phyloP scores from a whole-genome alignment of 345 rosid species.

The Bruguiera parviflora region DNA sequence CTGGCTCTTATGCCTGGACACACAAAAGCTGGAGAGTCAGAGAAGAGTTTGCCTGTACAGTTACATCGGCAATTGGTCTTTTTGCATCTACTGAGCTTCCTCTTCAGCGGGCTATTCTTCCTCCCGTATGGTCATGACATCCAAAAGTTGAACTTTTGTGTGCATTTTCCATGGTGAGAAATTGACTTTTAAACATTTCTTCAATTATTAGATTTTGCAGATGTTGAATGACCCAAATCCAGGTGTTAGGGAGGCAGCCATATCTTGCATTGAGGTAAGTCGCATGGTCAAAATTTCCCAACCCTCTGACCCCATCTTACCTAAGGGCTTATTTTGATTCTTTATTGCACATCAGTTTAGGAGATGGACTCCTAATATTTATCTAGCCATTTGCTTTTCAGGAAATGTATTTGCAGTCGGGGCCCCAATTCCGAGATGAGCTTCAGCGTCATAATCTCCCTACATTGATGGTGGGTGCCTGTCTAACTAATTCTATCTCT shows the following conservation, averaged over 20 bases:
- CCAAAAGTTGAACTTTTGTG: background rate
- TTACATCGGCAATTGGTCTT: slow-evolving; percentile 86
- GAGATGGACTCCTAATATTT: slow-evolving; percentile 3
- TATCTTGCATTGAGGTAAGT: slow-evolving; percentile 85
- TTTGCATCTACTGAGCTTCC: slow-evolving; percentile 93
- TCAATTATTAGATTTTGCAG: slow-evolving; percentile 68
- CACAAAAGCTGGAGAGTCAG: slow-evolving; percentile 97
- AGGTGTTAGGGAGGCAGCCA: slow-evolving; percentile 88
- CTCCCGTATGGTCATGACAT: slow-evolving; percentile 54
- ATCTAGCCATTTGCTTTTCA: slow-evolving; percentile 34
- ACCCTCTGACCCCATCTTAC: too few species aligned
- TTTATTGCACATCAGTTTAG: background rate
- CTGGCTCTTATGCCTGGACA: slow-evolving; percentile 94
- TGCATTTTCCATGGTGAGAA: background rate
- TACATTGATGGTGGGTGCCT: slow-evolving; percentile 57
- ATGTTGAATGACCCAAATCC: slow-evolving; percentile 87
- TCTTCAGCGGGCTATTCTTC: slow-evolving; percentile 92
- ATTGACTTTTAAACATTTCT: slow-evolving; percentile 8
- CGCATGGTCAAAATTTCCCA: background rate
- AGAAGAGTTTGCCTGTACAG: slow-evolving; percentile 94
- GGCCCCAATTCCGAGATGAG: slow-evolving; percentile 93
- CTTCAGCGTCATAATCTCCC: slow-evolving; percentile 94
- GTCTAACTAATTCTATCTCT: slow-evolving; percentile 14
- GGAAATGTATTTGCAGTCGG: slow-evolving; percentile 94
- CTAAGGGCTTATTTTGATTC: background rate